Base-by-base conservation (phyloP, 495 filamentous ascomycete species). In the Talaromyces wortmannii region DNA sequence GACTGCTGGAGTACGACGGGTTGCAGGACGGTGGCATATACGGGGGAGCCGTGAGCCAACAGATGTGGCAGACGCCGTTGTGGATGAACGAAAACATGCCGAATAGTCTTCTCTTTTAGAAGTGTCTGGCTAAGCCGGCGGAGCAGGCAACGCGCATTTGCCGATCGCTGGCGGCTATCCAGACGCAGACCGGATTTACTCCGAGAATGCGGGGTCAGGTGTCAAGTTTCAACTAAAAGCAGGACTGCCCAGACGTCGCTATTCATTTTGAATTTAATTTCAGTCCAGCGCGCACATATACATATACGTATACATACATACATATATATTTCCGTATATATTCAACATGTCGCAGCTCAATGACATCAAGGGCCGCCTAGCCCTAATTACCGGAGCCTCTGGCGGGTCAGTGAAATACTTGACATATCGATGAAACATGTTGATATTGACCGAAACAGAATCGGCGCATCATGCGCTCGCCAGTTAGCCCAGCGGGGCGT, bases 301-400 rank as follows among this genome's bases (percentile, higher is more conserved):
- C n/a, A n/a, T 23, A 23, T 23, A 23, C 23, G 23, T 23, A 40
- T 40, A 40, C 36, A 40, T 2, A 40, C 8, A 8, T 43, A 40
- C 31, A 40, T 30, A 40, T 13, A 40, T 43, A 12, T 46, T 7
- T 7, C 17, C 7, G 17, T 8, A 13, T 15, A 46, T 7, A 11
- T 43, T 43, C n/a, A 23, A 15, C 16, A 53, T 53, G 52, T 45
- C 52, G 23, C 40, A 53, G 32, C 40, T 53, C 13, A 84, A 85
- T 60, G 72, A 78, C 32, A 71, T 85, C 52, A 67, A 61, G 16
- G 83, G 82, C 57, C 78, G 80, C 45, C 70, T 87, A 15, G 83
- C 81, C 55, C 76, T 87, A 5, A 77, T 87, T 56, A 87, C 83
- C 4, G 83, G 83, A 17, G 83, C 83, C 57, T 85, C 83, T 31